Percentiles rank a stretch among this genome's conserved stretches.
Evolutionary conservation across 352 stramenopile genomes (phyloP).

Genomic region (Blastocystis sp.): DNA sequence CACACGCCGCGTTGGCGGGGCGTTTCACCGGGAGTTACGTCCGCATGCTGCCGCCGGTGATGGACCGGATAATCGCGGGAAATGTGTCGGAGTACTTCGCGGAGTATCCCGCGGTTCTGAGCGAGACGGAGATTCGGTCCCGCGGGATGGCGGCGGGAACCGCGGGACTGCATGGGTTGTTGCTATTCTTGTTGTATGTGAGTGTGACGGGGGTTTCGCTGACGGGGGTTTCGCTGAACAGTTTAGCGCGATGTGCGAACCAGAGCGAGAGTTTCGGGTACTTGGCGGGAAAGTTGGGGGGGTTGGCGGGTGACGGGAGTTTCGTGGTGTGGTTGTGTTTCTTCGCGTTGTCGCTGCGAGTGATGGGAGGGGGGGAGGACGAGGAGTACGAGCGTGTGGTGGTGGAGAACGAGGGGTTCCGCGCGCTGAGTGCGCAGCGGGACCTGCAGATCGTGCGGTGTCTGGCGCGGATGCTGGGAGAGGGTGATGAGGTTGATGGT

Average conservation of each 20-base stretch:
- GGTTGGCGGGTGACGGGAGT: neutral
- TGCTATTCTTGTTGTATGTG: neutral
- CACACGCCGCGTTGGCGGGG: neutral
- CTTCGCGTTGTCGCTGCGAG: neutral
- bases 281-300: neutral
- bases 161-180: neutral
- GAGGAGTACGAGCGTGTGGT: neutral
- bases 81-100: neutral
- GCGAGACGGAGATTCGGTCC: neutral
- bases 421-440: neutral
- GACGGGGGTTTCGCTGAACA: neutral
- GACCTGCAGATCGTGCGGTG: neutral
- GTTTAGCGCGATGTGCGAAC: neutral
- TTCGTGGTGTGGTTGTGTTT: constrained; percentile 1
- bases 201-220: neutral
- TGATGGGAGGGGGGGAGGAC: neutral
- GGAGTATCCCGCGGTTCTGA: neutral
- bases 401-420: neutral
- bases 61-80: neutral
- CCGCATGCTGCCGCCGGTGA: neutral
- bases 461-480: neutral
- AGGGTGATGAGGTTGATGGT: neutral
- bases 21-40: neutral
- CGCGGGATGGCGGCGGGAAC: neutral
- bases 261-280: constrained; percentile 7